These are phyloP conservation scores for Vigna radiata DNA, from an alignment of 306 rosid genomes.

Conservation along the genomic window DNA sequence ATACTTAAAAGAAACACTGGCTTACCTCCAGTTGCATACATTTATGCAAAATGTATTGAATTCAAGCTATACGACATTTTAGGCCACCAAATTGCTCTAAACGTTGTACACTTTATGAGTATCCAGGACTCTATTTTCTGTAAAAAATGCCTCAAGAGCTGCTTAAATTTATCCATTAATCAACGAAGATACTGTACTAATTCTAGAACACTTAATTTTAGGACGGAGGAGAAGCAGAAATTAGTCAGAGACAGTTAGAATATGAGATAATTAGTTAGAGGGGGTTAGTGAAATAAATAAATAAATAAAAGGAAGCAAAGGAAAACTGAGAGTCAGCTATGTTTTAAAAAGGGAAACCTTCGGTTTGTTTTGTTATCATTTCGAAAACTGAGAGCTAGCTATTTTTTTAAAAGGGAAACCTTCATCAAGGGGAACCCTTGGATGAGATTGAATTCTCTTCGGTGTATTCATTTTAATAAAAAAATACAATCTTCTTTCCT, in stretches of 20 bases:
- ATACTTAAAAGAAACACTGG: conserved; percentile 14
- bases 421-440: neutral
- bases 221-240: neutral
- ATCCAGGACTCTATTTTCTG: conserved; percentile 1
- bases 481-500: neutral
- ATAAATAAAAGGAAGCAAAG: neutral
- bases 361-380: neutral
- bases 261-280: neutral
- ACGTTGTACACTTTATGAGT: neutral
- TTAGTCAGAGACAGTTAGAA: neutral
- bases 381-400: neutral
- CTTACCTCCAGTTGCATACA: too few relatives aligned
- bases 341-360: neutral
- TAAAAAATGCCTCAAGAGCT: conserved; percentile 4
- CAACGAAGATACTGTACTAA: neutral
- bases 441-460: neutral
- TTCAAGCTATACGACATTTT: neutral
- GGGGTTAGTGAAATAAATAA: neutral
- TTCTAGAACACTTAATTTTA: conserved; percentile 18
- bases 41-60: conserved; percentile 2
- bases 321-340: neutral
- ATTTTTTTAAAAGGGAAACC: conserved; percentile 1
- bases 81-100: conserved; percentile 23
- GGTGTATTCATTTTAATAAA: neutral
- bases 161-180: conserved; percentile 4